Evolutionary conservation across 208 protist species (phyloP), one percentile per base, ranked within the genome.

Genomic region (Crithidia acanthocephali): DNA sequence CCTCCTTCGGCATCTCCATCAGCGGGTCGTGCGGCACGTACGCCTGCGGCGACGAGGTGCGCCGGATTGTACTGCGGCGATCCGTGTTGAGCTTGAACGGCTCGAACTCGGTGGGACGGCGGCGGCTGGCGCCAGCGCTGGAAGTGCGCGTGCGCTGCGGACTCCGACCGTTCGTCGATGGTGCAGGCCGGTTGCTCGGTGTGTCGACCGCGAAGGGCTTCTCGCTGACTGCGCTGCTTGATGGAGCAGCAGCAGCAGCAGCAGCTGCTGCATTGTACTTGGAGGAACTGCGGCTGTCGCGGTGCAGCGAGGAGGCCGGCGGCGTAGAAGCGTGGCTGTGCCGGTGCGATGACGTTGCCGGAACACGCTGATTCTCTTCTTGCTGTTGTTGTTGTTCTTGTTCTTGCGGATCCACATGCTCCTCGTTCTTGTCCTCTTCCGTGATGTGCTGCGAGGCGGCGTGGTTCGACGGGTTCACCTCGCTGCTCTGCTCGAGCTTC

Each of bases 21-120:
- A 80, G 75, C 33, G 69, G 69, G 25, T 68, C 55, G 8, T 22
- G 57, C 13, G 63, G 18, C 16, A 40, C 40, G 51, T 48, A 68
- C 35, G 56, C 37, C 47, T 67, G 61, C 25, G 64, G 63, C 0
- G 72, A 71, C 33, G 65, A 13, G 0, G 64, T 60, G 10, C 58
- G 72, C 16, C 72, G 56, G 0, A 72, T 25, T 2, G 47, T 53
- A 57, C 72, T 67, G 63, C 72, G 72, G 3, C 58, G 35, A 27
- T 60, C 72, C 28, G 72, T 77, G 35, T 52, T 66, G 40, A 77
- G 50, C 23, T 71, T 42, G 30, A 71, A 72, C 3, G 72, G 72
- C 1, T 63, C 64, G 45, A 67, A 62, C 28, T n/a, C 35, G 4
- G 72, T 66, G 0, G 58, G 56, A 22, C 42, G 10, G 32, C 22